phyloP scores from a whole-genome alignment of 805 yeast genomes.

The Starmerella asiatica region DNA sequence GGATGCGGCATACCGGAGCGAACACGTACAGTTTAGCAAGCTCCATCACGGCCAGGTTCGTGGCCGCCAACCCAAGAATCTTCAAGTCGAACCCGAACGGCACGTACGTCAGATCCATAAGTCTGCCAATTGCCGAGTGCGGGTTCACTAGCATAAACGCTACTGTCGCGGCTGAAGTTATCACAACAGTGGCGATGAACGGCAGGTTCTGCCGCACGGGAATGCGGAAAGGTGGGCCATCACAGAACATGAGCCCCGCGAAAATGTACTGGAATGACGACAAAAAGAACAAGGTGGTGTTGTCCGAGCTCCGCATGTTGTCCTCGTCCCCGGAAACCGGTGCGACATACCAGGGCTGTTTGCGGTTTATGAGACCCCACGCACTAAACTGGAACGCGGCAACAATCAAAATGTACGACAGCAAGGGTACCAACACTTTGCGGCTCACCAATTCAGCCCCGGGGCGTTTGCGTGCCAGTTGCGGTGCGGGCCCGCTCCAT shows the following conservation, averaged over 20 bases:
- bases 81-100: constrained; percentile 36
- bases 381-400: constrained; percentile 50
- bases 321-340: constrained; percentile 75
- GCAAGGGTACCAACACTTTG: constrained; percentile 67
- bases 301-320: constrained; percentile 75
- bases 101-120: constrained; percentile 64
- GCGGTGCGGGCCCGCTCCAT: constrained; percentile 71
- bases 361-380: constrained; percentile 47
- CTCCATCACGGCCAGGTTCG: constrained; percentile 39
- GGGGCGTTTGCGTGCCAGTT: constrained; percentile 61
- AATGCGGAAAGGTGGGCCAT: constrained; percentile 87
- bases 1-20: constrained; percentile 21
- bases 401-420: constrained; percentile 60
- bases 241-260: constrained; percentile 69
- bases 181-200: constrained; percentile 47
- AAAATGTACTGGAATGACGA: constrained; percentile 83
- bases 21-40: constrained; percentile 36
- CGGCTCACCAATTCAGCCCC: constrained; percentile 88
- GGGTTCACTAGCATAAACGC: constrained; percentile 40
- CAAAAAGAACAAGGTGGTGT: constrained; percentile 67
- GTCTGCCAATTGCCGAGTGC: constrained; percentile 42
- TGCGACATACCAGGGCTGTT: constrained; percentile 56
- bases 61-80: constrained; percentile 28
- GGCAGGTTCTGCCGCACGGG: constrained; percentile 52
- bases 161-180: constrained; percentile 39